These are phyloP conservation scores for Puya raimondii DNA, from an alignment of 176 grass and related monocot genomes.

Conservation along the genomic window DNA sequence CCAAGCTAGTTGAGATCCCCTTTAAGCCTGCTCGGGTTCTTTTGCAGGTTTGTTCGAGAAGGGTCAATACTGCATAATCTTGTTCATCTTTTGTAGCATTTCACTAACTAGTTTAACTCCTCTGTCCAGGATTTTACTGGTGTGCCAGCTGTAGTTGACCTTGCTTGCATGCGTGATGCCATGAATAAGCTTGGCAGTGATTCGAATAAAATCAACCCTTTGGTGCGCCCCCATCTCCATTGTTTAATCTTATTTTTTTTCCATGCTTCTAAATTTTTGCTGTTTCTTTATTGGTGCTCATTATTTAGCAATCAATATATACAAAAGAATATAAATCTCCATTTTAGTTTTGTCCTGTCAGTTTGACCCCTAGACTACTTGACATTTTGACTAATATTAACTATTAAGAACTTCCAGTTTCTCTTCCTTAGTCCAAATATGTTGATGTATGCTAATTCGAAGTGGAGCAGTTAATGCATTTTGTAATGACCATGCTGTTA, in stretches of 20 bases:
- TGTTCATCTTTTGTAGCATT: not conserved
- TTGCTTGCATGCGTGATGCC: conserved; percentile 45
- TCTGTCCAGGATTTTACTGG: conserved; percentile 34
- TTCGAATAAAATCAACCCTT: conserved; percentile 37
- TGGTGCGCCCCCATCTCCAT: conserved; percentile 11
- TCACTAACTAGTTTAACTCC: not conserved
- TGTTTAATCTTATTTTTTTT: not conserved
- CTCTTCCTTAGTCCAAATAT: conserved; percentile 2
- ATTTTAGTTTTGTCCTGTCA: not conserved
- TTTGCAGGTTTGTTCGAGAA: conserved; percentile 20
- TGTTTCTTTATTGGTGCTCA: too few species aligned
- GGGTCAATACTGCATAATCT: not conserved
- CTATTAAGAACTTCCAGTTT: not conserved
- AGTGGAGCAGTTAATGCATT: too few species aligned
- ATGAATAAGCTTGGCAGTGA: conserved; percentile 34
- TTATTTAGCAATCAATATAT: not conserved
- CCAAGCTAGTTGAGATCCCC: conserved; percentile 32
- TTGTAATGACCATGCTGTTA: too few species aligned
- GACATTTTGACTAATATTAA: not conserved
- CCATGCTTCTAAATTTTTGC: too few species aligned
- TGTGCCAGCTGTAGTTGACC: conserved; percentile 37
- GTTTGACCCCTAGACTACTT: not conserved
- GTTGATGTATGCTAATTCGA: too few species aligned
- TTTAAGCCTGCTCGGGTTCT: conserved; percentile 46
- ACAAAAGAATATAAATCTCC: not conserved